These are phyloP conservation scores for Cercospora janseana DNA, from an alignment of 2,329 filamentous ascomycete species.

Conservation along the genomic window DNA sequence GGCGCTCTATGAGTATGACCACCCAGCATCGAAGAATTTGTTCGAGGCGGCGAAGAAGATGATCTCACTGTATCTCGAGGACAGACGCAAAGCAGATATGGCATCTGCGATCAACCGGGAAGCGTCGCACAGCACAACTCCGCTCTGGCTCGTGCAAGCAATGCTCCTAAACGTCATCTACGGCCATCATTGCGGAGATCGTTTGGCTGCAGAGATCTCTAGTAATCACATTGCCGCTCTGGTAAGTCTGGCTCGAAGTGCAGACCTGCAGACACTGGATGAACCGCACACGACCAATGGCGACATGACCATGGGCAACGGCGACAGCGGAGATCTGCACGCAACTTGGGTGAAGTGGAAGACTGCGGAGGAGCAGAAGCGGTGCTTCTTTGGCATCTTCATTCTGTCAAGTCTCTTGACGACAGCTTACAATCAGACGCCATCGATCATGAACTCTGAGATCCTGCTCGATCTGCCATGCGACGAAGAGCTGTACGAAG, in stretches of 20 bases:
- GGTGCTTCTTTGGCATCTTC: conserved; percentile 88
- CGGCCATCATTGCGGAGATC: conserved; percentile 90
- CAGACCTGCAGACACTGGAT: conserved; percentile 62
- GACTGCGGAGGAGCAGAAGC: conserved; percentile 81
- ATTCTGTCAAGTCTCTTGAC: conserved; percentile 87
- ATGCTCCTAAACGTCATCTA: conserved; percentile 97
- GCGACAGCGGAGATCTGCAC: conserved; percentile 51
- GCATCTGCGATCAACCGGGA: conserved; percentile 55
- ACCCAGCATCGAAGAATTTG: conserved; percentile 73
- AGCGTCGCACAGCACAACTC: conserved; percentile 54
- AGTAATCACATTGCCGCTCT: conserved; percentile 88
- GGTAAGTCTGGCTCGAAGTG: conserved; percentile 84
- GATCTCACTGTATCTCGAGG: conserved; percentile 89
- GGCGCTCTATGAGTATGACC: conserved; percentile 83
- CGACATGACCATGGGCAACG: conserved; percentile 24
- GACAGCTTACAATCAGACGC: conserved; percentile 88
- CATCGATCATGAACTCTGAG: conserved; percentile 89
- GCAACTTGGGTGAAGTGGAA: conserved; percentile 91
- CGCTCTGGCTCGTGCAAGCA: conserved; percentile 91
- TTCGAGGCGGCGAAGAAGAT: conserved; percentile 94
- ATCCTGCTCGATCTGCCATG: conserved; percentile 86
- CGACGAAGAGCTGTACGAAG: conserved; percentile 86
- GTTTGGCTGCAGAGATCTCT: conserved; percentile 84
- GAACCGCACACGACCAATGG: conserved; percentile 12
- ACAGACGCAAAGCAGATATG: conserved; percentile 82